Evolutionary conservation across 345 rosid genomes (phyloP).

Genomic region (Aegle marmelos): DNA sequence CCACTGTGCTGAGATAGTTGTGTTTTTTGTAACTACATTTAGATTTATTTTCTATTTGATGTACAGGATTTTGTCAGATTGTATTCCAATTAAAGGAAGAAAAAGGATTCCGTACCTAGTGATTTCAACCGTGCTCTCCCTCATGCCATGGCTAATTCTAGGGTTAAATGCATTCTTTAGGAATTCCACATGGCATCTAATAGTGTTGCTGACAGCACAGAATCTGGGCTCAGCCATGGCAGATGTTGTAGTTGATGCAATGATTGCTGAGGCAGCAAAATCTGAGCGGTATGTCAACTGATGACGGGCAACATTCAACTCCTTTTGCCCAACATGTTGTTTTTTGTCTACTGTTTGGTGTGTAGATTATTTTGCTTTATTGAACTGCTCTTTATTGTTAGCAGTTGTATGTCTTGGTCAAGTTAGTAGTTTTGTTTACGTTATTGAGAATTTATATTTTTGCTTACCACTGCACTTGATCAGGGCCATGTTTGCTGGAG

Average conservation of each 20-base stretch:
- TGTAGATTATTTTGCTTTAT: neutral
- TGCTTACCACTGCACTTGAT: constrained; percentile 10
- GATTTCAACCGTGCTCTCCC: constrained; percentile 71
- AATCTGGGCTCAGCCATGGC: constrained; percentile 97
- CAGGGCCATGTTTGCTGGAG: constrained; percentile 95
- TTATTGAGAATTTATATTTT: neutral
- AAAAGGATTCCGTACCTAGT: constrained; percentile 85
- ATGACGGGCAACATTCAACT: neutral
- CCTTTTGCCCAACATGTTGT: neutral
- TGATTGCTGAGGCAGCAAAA: constrained; percentile 96
- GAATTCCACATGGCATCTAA: constrained; percentile 61
- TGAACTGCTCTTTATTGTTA: neutral
- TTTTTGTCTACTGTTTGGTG: neutral
- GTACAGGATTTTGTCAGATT: constrained; percentile 83
- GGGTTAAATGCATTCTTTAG: constrained; percentile 52
- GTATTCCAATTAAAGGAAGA: constrained; percentile 81
- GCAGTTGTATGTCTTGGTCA: neutral
- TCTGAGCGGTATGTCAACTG: constrained; percentile 50
- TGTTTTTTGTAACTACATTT: neutral
- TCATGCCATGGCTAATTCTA: constrained; percentile 85
- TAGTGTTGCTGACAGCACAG: constrained; percentile 69
- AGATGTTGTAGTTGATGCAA: constrained; percentile 94
- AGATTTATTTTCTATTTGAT: constrained; percentile 6
- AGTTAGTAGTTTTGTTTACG: neutral
- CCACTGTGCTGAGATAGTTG: neutral